phyloP scores from a whole-genome alignment of 148 eudicot species.

The Diospyros kaki region DNA sequence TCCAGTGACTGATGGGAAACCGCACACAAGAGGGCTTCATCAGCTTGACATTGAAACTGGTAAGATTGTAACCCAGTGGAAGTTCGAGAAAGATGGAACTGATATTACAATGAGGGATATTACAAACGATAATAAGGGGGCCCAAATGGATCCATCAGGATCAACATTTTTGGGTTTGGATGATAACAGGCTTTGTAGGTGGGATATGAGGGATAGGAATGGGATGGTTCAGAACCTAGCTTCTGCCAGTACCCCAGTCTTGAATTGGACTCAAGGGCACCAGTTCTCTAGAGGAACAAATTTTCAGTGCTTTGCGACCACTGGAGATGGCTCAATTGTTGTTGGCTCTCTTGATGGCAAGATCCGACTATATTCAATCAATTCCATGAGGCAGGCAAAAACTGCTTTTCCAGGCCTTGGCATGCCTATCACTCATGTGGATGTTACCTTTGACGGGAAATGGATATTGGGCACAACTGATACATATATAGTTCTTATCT shows the following conservation, averaged over 20 bases:
- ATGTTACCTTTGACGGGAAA: conserved; percentile 80
- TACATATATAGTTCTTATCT: conserved; percentile 59
- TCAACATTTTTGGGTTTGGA: conserved; percentile 79
- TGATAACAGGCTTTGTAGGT: conserved; percentile 69
- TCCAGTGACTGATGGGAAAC: conserved; percentile 50
- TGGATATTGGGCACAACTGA: conserved; percentile 80
- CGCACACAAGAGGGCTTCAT: conserved; percentile 57
- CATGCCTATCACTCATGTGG: conserved; percentile 71
- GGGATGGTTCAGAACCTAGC: conserved; percentile 63
- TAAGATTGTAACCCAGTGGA: conserved; percentile 70
- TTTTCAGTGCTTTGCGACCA: conserved; percentile 74
- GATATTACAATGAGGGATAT: conserved; percentile 78
- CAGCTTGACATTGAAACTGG: conserved; percentile 77
- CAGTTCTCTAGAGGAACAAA: conserved; percentile 75
- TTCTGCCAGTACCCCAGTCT: conserved; percentile 41
- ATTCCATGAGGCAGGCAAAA: conserved; percentile 77
- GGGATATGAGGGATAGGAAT: conserved; percentile 74
- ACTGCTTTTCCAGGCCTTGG: conserved; percentile 83
- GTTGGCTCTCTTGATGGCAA: conserved; percentile 88
- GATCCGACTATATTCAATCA: conserved; percentile 61
- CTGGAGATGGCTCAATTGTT: conserved; percentile 82
- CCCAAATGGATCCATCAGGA: conserved; percentile 69
- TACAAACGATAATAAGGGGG: conserved; percentile 58
- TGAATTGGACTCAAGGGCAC: conserved; percentile 77
- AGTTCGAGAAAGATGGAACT: conserved; percentile 70